Evolutionary conservation across 495 filamentous ascomycete genomes (phyloP).

Genomic region (Tuber borchii): DNA sequence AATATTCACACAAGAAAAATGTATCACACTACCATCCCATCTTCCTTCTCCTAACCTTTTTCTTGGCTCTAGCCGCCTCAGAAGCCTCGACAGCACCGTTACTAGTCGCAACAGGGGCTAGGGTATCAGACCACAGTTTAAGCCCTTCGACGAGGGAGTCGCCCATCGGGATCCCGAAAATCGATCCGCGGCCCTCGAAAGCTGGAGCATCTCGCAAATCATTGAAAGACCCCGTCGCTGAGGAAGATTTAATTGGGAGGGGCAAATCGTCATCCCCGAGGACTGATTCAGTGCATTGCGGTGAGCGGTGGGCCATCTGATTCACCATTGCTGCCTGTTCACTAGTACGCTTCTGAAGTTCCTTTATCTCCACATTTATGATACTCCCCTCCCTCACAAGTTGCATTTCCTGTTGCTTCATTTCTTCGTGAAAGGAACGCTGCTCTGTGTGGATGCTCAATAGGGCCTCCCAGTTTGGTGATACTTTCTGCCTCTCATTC

Average conservation of each 20-base stretch:
- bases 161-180: neutral
- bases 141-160: conserved; percentile 3
- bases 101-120: neutral
- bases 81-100: neutral
- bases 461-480: neutral
- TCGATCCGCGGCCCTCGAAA: neutral
- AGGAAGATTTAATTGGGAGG: neutral
- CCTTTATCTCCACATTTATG: neutral
- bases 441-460: neutral
- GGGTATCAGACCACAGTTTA: neutral
- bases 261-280: neutral
- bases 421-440: neutral
- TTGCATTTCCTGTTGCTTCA: conserved; percentile 1
- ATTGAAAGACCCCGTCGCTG: neutral
- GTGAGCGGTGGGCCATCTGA: neutral
- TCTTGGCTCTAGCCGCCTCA: neutral
- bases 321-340: neutral
- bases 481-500: neutral
- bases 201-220: neutral
- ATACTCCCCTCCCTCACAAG: neutral
- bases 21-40: neutral
- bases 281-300: neutral
- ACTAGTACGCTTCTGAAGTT: neutral
- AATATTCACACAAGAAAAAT: conserved; percentile 2
- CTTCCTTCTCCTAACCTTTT: neutral